Base-by-base conservation (phyloP, 441 rosid genomes). In the Bruguiera hainesii region DNA sequence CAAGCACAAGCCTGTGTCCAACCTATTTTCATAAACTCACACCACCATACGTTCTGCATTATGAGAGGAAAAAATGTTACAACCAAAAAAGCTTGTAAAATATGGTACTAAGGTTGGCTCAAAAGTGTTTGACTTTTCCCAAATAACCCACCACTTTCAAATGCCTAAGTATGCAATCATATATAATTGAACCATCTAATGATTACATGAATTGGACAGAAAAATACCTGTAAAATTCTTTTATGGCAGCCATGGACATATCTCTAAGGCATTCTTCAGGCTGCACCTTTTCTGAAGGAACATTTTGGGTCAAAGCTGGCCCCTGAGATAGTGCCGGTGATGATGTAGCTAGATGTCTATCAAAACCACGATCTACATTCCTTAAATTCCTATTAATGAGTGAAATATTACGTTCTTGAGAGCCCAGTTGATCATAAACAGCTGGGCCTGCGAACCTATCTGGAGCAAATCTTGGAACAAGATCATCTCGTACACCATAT, bases 181-280 rank as follows among this genome's bases (percentile, higher is more conserved):
- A 71, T 49, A 11, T 35, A 63, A 56, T 18, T 64, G 52, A 49
- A 66, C 16, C 5, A 46, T 16, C 10, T 6, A 55, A 51, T 56
- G 56, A 74, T 64, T 64, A 29, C 67, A 61, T 21, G 51, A 3
- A 52, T 51, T 61, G 52, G 60, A 61, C 20, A 23, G 76, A 23
- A 72, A 15, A 19, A 61, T 88, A 96, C 99, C 98, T 93, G 76
- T 93, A 96, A 77, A 77, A 96, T 80, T 96, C 98, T 80, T 81
- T 89, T 67, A 96, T 89, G 58, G 99, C 88, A 39, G 82, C 82
- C 80, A 89, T 65, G 59, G 94, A 93, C 97, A 71, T 80, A 18
- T 82, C 82, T 4, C 68, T 77, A 51, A 90, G 74, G 30, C 61
- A 79, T 68, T 89, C 98, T 70, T 90, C 98, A 61, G 91, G 51